Evolutionary conservation across 2,329 filamentous ascomycete genomes (phyloP).

Genomic region (Falciphora oryzae): DNA sequence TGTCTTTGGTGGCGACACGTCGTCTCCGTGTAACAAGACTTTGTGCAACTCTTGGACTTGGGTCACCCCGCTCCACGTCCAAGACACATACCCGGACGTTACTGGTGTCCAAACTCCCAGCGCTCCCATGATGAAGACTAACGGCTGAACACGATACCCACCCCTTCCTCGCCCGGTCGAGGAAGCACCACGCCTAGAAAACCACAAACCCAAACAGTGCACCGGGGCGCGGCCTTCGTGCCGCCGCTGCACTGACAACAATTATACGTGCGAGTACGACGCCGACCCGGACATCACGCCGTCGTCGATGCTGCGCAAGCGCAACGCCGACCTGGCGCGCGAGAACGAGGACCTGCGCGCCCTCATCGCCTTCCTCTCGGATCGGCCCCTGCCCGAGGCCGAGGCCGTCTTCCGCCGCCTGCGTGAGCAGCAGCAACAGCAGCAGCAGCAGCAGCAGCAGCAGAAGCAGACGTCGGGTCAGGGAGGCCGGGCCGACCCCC

Average conservation of each 20-base stretch:
- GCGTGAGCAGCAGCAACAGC: not conserved
- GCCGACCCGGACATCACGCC: conserved; percentile 9
- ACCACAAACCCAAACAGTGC: not conserved
- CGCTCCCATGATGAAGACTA: not conserved
- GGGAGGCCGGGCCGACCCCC: not conserved
- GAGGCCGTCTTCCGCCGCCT: conserved; percentile 1
- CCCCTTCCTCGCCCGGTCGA: not conserved
- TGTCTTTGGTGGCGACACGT: too few relatives aligned
- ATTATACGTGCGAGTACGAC: conserved; percentile 7
- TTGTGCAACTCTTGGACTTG: too few relatives aligned
- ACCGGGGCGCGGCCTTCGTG: conserved; percentile 6
- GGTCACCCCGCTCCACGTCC: not conserved
- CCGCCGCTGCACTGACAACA: conserved; percentile 6
- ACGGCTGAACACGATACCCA: too few relatives aligned
- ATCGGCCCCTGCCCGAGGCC: not conserved
- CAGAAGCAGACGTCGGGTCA: too few relatives aligned
- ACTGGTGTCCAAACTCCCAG: not conserved
- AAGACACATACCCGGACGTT: not conserved
- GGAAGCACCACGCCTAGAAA: not conserved
- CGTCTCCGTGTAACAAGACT: too few relatives aligned
- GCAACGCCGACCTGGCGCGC: conserved; percentile 2
- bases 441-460: not conserved
- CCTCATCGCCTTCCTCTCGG: conserved; percentile 3
- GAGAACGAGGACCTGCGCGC: conserved; percentile 8
- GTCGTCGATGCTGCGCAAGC: not conserved